Percentiles rank a stretch among this genome's conserved stretches.
Evolutionary conservation across 768 basidiomycete species (phyloP).

Genomic region (Trametes sanguinea): DNA sequence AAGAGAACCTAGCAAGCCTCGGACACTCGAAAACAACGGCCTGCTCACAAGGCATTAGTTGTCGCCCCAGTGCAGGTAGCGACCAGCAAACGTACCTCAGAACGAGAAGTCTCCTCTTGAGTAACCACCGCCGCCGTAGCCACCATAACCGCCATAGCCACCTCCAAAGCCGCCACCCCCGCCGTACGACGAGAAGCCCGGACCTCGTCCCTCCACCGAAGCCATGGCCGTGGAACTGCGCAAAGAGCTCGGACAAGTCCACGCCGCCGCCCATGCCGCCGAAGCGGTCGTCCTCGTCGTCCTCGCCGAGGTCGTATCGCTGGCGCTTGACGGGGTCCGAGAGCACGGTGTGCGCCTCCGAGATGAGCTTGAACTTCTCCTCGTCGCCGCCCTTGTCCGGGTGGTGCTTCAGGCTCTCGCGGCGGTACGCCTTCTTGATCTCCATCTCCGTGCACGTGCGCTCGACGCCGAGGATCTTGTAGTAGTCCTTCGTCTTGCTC

Average conservation of each 20-base stretch:
- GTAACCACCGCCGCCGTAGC: not conserved
- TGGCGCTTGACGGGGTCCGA: conserved; percentile 73
- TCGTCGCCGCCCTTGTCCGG: conserved; percentile 95
- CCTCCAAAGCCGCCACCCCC: conserved; percentile 24
- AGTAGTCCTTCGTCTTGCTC: conserved; percentile 90
- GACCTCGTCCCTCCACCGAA: conserved; percentile 34
- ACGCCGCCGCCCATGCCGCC: conserved; percentile 46
- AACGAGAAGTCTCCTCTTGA: conserved; percentile 15
- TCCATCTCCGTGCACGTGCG: conserved; percentile 67
- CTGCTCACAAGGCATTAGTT: too few species aligned
- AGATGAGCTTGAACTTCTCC: conserved; percentile 92
- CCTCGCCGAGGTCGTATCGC: conserved; percentile 81
- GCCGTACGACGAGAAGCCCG: conserved; percentile 23
- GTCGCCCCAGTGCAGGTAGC: not conserved
- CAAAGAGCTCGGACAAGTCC: conserved; percentile 65
- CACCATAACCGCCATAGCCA: conserved; percentile 11
- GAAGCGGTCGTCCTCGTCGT: conserved; percentile 57
- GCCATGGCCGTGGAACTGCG: conserved; percentile 56
- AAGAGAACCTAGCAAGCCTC: too few species aligned
- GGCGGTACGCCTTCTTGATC: conserved; percentile 90
- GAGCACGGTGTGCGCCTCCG: conserved; percentile 79
- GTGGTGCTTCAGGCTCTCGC: conserved; percentile 83
- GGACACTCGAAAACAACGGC: not conserved
- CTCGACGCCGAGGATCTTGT: conserved; percentile 70
- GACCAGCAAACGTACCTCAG: not conserved